Base-by-base conservation (phyloP, 1,139 yeast species). In the Petasospora rhodanensis region DNA sequence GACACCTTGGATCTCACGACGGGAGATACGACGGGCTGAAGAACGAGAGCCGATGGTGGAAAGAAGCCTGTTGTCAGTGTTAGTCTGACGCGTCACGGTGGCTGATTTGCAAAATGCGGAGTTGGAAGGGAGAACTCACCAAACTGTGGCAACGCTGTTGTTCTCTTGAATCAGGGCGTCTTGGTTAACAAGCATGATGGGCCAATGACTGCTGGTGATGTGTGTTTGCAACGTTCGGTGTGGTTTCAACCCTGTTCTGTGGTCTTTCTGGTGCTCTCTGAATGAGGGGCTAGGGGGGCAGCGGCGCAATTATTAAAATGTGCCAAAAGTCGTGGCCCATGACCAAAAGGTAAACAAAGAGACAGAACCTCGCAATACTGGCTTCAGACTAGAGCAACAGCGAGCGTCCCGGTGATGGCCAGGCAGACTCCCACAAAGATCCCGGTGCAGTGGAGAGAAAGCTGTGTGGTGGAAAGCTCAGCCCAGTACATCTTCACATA, bases 11-110 rank as follows among this genome's bases (percentile, higher is more conserved):
- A 73, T 59, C 14, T 62, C 66, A 25, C 49, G 59, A 42, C 58
- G 64, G n/a, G 62, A 47, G 7, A 57, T 47, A 34, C 52, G 60
- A 26, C 53, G 53, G 24, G 51, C 42, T 4, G 50, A 29, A 3
- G 56, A 52, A 23, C 58, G 62, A 16, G 64, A 54, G 1, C 75
- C 78, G 34, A 72, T 47, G 1, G 76, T 72, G 2, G 76, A 70
- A 16, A 61, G 37, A 7, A 61, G 46, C 55, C 52, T 47, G 18
- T 21, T 21, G 11, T 6, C n/a, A n/a, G n/a, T n/a, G n/a, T n/a
- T n/a, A n/a, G n/a, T n/a, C n/a, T n/a, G n/a, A n/a, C n/a, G n/a
- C n/a, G n/a, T n/a, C n/a, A n/a, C n/a, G n/a, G n/a, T n/a, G n/a
- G n/a, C n/a, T n/a, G n/a, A n/a, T n/a, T n/a, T n/a, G n/a, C n/a